Conservation (phyloP, 768 basidiomycete genomes). For the Tubosaeta sp. region DNA sequence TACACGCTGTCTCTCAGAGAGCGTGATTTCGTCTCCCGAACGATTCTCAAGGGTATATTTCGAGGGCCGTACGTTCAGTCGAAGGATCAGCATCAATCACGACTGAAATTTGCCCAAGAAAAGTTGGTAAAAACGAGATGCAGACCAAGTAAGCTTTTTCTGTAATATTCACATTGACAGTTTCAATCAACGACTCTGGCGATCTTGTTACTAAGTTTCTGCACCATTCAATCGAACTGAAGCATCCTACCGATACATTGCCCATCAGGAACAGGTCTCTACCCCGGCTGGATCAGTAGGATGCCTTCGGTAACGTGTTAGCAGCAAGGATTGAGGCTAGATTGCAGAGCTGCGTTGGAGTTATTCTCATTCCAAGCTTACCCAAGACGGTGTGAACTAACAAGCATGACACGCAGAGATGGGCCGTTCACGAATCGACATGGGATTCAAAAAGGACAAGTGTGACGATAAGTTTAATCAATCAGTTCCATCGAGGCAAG, state of each 20-base stretch:
- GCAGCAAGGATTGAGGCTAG: neutral
- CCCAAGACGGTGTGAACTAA: neutral
- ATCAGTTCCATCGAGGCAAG: constrained; percentile 13
- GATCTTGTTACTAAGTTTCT: no score
- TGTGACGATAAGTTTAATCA: constrained; percentile 3
- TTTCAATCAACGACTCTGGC: no score
- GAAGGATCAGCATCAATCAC: no score
- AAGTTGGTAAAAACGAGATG: no score
- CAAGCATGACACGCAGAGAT: neutral
- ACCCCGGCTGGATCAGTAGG: constrained; percentile 25
- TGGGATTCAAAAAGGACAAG: constrained; percentile 2
- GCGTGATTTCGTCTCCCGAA: constrained; percentile 38
- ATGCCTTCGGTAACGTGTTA: constrained; percentile 37
- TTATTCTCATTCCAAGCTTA: no score
- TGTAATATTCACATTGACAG: constrained; percentile 41
- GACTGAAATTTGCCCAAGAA: no score
- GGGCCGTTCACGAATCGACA: neutral
- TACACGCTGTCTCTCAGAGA: constrained; percentile 39
- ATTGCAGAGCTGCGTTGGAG: neutral
- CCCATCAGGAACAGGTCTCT: constrained; percentile 47
- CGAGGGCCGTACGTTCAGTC: no score
- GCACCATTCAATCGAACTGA: no score
- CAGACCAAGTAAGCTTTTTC: no score
- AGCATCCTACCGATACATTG: no score
- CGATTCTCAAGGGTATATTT: constrained; percentile 44